Evolutionary conservation across 345 rosid species (phyloP).

Genomic region (Kandelia obovata): DNA sequence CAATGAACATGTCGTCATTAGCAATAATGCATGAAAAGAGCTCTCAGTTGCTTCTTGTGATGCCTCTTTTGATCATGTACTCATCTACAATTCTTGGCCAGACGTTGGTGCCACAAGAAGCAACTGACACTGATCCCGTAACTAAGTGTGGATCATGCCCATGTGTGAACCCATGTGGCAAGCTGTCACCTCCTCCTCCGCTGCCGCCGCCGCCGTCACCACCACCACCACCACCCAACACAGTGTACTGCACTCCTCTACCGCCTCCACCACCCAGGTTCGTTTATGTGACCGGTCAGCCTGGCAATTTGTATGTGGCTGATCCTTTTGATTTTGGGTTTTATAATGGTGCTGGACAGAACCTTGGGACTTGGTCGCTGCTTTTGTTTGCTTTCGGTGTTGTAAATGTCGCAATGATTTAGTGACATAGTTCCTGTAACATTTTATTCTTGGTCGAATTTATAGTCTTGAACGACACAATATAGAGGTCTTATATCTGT

Average conservation of each 20-base stretch:
- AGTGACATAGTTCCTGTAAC: too few species aligned
- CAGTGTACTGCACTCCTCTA: slow-evolving; percentile 18
- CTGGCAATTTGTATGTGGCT: slow-evolving; percentile 42
- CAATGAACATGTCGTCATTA: slow-evolving; percentile 3
- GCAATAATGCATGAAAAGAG: not conserved
- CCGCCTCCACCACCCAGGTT: slow-evolving; percentile 52
- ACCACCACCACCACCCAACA: slow-evolving; percentile 23
- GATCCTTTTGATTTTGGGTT: slow-evolving; percentile 34
- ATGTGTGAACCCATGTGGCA: slow-evolving; percentile 49
- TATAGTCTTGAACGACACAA: too few species aligned
- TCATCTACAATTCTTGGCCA: slow-evolving; percentile 21
- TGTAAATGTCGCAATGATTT: not conserved
- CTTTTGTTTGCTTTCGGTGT: slow-evolving; percentile 25
- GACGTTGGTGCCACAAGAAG: slow-evolving; percentile 24
- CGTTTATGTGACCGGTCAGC: slow-evolving; percentile 43
- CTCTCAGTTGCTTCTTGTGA: not conserved
- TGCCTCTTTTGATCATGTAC: slow-evolving; percentile 15
- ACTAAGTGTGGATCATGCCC: slow-evolving; percentile 53
- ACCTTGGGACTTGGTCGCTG: slow-evolving; percentile 16
- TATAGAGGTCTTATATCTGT: too few species aligned
- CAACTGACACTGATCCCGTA: slow-evolving; percentile 4
- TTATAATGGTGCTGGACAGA: slow-evolving; percentile 34
- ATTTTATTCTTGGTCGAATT: too few species aligned
- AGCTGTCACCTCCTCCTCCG: slow-evolving; percentile 30
- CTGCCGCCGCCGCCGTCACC: slow-evolving; percentile 26